Evolutionary conservation across 768 basidiomycete genomes (phyloP).

Genomic region (Tulasnella sp.): DNA sequence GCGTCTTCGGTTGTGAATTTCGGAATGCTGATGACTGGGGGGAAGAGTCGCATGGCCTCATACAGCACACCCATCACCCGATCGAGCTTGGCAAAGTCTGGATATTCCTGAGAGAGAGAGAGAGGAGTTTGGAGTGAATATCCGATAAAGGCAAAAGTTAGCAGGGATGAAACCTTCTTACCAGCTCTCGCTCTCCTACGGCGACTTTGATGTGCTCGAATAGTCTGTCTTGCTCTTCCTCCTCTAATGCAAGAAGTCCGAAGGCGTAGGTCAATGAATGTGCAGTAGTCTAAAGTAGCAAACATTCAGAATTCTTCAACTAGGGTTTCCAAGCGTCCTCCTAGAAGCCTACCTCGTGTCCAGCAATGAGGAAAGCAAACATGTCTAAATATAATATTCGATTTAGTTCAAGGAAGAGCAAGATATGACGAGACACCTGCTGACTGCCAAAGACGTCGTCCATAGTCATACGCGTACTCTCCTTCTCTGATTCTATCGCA

Average conservation of each 20-base stretch:
- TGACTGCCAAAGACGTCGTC: no score
- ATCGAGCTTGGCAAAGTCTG: slow-evolving; percentile 3
- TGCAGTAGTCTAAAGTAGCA: slow-evolving; percentile 4
- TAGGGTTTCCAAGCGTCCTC: neutral
- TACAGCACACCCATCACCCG: slow-evolving; percentile 2
- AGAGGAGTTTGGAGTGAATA: no score
- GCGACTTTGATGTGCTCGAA: slow-evolving; percentile 2
- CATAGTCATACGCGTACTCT: no score
- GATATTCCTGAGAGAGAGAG: slow-evolving; percentile 4
- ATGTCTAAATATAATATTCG: slow-evolving; percentile 2
- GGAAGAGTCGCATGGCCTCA: slow-evolving; percentile 8
- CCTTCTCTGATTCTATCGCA: no score
- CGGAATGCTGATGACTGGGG: slow-evolving; percentile 6
- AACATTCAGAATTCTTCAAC: neutral
- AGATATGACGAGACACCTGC: neutral
- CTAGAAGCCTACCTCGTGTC: neutral
- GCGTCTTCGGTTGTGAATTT: neutral
- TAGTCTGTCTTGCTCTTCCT: slow-evolving; percentile 9
- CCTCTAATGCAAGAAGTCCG: slow-evolving; percentile 1
- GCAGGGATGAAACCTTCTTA: neutral
- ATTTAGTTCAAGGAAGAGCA: neutral
- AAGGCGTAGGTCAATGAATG: slow-evolving; percentile 8
- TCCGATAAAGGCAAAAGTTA: no score
- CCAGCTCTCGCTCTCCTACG: neutral
- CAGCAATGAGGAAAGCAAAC: slow-evolving; percentile 4